Conservation (phyloP, 2,329 filamentous ascomycete species). For the Fusarium piperis region DNA sequence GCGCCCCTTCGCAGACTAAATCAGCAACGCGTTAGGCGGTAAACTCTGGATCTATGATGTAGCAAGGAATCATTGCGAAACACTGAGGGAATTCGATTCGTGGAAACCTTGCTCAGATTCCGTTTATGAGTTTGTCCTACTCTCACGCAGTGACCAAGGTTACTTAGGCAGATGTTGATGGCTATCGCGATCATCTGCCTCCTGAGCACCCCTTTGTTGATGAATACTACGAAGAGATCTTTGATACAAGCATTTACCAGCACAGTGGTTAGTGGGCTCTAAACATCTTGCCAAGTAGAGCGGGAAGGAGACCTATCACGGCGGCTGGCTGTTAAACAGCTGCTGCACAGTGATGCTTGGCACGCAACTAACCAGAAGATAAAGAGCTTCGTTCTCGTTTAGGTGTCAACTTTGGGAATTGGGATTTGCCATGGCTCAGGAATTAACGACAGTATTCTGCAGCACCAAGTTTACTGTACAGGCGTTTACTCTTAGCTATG, state of each 20-base stretch:
- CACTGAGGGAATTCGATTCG: neutral
- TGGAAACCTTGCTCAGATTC: neutral
- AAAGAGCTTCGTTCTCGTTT: neutral
- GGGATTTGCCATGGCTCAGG: neutral
- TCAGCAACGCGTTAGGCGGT: neutral
- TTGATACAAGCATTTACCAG: neutral
- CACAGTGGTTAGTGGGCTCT: neutral
- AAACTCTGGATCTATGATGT: neutral
- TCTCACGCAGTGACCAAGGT: neutral
- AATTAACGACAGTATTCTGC: neutral
- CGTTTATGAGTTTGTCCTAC: neutral
- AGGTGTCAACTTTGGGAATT: neutral
- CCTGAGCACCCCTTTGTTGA: neutral
- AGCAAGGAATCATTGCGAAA: neutral
- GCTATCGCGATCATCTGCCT: neutral
- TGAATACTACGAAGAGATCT: neutral
- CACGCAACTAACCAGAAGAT: neutral
- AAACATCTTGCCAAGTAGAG: neutral
- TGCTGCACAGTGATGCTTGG: neutral
- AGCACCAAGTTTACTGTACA: neutral
- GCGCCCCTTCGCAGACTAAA: neutral
- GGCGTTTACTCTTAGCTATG: neutral
- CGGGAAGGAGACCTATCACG: neutral
- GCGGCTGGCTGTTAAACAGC: neutral
- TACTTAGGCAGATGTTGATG: neutral